Conservation (phyloP, 2,329 filamentous ascomycete genomes). For the Venturia effusa region DNA sequence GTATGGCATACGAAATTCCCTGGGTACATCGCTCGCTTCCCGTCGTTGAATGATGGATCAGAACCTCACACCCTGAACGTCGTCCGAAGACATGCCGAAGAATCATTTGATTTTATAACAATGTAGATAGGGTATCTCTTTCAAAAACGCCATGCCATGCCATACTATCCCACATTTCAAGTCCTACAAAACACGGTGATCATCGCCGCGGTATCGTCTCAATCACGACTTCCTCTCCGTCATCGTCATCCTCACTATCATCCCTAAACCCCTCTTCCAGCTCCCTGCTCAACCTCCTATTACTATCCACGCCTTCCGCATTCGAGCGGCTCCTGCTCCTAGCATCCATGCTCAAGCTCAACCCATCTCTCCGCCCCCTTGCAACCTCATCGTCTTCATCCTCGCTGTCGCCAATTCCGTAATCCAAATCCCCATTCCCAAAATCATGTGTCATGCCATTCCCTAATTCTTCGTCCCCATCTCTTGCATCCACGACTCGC, state of each 20-base stretch:
- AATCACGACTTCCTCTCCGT: conserved; percentile 23
- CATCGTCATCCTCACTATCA: conserved; percentile 59
- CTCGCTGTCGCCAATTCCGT: conserved; percentile 34
- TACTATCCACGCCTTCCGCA: conserved; percentile 19
- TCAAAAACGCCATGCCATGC: background rate
- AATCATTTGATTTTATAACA: background rate
- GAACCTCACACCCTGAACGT: background rate
- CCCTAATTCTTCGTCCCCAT: conserved; percentile 21
- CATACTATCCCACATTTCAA: background rate
- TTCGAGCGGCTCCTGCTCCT: conserved; percentile 1
- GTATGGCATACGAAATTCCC: too few species aligned
- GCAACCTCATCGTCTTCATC: background rate
- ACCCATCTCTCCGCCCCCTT: conserved; percentile 5
- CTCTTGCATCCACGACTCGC: conserved; percentile 10
- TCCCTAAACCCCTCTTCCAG: conserved; percentile 66
- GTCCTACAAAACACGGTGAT: background rate
- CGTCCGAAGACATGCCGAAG: background rate
- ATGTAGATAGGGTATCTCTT: background rate
- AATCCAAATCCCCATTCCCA: conserved; percentile 35
- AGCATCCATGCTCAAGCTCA: conserved; percentile 11
- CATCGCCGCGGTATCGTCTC: background rate
- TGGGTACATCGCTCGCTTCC: background rate
- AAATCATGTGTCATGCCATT: conserved; percentile 22
- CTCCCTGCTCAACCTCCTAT: conserved; percentile 63
- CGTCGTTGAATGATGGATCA: too few species aligned